phyloP scores from a whole-genome alignment of 352 stramenopile species.

The Aphanomyces cochlioides region DNA sequence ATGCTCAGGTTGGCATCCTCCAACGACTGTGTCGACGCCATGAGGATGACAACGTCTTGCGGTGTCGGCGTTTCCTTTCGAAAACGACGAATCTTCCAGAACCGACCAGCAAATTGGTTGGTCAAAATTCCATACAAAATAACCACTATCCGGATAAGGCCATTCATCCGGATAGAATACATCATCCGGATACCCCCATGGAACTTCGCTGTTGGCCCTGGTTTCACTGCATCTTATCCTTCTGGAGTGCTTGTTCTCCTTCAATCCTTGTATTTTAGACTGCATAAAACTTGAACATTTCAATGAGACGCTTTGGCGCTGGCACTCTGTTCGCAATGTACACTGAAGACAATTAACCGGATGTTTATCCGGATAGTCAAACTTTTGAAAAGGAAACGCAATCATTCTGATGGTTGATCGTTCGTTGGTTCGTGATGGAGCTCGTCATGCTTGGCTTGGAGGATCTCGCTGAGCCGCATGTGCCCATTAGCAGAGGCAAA shows the following conservation, averaged over 20 bases:
- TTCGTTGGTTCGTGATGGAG: not conserved
- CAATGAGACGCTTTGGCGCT: too few relatives aligned
- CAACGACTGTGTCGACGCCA: not conserved
- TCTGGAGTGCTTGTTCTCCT: too few relatives aligned
- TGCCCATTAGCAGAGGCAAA: constrained; percentile 23
- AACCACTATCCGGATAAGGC: not conserved
- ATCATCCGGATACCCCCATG: too few relatives aligned
- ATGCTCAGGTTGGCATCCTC: not conserved
- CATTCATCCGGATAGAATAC: too few relatives aligned
- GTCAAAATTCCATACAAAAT: not conserved
- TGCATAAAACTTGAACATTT: too few relatives aligned
- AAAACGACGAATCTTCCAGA: too few relatives aligned
- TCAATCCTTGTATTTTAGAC: too few relatives aligned
- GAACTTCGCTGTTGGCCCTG: too few relatives aligned
- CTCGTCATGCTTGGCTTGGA: constrained; percentile 2
- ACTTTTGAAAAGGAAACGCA: not conserved
- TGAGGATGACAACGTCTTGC: not conserved
- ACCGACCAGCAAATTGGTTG: not conserved
- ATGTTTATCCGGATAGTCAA: too few relatives aligned
- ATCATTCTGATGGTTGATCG: not conserved
- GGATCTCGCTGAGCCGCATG: not conserved
- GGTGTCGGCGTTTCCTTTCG: not conserved
- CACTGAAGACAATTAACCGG: too few relatives aligned
- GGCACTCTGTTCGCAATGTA: too few relatives aligned
- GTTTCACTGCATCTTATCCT: too few relatives aligned